Conservation (phyloP, 208 protist genomes). For the Acanthamoeba royreba region DNA sequence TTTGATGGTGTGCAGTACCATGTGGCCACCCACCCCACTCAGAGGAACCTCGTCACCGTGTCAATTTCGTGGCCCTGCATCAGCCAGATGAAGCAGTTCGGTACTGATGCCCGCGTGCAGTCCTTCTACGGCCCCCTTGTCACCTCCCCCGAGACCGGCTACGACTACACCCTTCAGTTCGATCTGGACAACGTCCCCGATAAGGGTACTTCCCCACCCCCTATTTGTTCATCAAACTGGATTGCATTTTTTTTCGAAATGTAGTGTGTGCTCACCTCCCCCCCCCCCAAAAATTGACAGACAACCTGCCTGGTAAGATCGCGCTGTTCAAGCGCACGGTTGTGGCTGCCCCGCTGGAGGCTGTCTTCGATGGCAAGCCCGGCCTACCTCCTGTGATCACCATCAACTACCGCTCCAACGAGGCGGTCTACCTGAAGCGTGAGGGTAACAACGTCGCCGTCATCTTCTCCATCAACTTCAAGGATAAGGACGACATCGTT, state of each 20-base stretch:
- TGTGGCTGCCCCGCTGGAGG: slow-evolving; percentile 60
- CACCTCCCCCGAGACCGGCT: slow-evolving; percentile 44
- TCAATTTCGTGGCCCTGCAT: slow-evolving; percentile 56
- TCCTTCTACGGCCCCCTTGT: slow-evolving; percentile 62
- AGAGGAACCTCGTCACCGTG: slow-evolving; percentile 45
- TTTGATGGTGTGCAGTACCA: slow-evolving; percentile 77
- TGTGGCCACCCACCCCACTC: not conserved
- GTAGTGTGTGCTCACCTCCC: not conserved
- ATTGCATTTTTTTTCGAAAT: too few relatives aligned
- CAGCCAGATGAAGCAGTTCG: slow-evolving; percentile 46
- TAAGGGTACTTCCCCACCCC: not conserved
- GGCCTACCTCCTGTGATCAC: slow-evolving; percentile 3
- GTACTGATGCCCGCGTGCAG: slow-evolving; percentile 12
- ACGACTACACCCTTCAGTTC: slow-evolving; percentile 52
- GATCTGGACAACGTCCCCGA: not conserved
- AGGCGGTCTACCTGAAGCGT: slow-evolving; percentile 71
- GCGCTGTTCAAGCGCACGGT: slow-evolving; percentile 60
- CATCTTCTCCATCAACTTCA: slow-evolving; percentile 75
- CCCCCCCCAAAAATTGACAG: not conserved
- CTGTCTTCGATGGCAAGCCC: not conserved
- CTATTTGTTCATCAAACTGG: not conserved
- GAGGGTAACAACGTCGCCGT: slow-evolving; percentile 65
- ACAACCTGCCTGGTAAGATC: slow-evolving; percentile 11
- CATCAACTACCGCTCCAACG: slow-evolving; percentile 66
- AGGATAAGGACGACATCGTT: slow-evolving; percentile 69